Evolutionary conservation across 441 rosid species (phyloP).

Genomic region (Corymbia calophylla): DNA sequence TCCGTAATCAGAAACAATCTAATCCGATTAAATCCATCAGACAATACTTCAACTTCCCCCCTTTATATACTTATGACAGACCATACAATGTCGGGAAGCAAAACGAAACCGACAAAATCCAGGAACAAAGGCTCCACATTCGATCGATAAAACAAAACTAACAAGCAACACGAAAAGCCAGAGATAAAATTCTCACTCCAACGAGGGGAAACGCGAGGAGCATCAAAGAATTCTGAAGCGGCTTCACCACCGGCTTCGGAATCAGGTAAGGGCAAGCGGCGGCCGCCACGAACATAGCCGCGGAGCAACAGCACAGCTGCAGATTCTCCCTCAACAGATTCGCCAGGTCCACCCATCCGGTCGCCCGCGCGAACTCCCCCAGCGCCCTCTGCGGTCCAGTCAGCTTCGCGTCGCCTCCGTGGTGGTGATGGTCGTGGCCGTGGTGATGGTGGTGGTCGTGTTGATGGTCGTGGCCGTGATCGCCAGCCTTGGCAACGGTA

Average conservation of each 20-base stretch:
- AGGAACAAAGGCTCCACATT: neutral
- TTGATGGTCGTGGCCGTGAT: slow-evolving; percentile 17
- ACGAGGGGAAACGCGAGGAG: slow-evolving; percentile 74
- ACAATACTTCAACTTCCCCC: neutral
- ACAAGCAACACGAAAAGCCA: neutral
- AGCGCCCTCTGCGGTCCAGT: slow-evolving; percentile 41
- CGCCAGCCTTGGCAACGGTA: slow-evolving; percentile 16
- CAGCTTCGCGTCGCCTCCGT: slow-evolving; percentile 24
- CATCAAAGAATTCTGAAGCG: slow-evolving; percentile 55
- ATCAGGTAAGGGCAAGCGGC: slow-evolving; percentile 60
- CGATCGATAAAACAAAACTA: neutral
- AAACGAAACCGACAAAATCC: neutral
- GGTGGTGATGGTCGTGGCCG: neutral
- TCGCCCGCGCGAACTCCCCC: slow-evolving; percentile 51
- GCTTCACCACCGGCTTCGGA: slow-evolving; percentile 53
- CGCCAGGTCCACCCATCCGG: slow-evolving; percentile 66
- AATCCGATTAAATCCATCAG: neutral
- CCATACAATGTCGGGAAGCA: neutral
- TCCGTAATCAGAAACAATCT: neutral
- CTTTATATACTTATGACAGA: neutral
- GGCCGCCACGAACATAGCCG: slow-evolving; percentile 58
- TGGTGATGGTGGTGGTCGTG: slow-evolving; percentile 2
- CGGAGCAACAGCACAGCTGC: slow-evolving; percentile 67
- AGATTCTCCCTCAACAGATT: slow-evolving; percentile 70
- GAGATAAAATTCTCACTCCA: slow-evolving; percentile 37